A percentile compares a stretch with the other conserved stretches of the same genome.
Evolutionary conservation across 495 filamentous ascomycete genomes (phyloP).

Genomic region (Penicillium mononematosum): DNA sequence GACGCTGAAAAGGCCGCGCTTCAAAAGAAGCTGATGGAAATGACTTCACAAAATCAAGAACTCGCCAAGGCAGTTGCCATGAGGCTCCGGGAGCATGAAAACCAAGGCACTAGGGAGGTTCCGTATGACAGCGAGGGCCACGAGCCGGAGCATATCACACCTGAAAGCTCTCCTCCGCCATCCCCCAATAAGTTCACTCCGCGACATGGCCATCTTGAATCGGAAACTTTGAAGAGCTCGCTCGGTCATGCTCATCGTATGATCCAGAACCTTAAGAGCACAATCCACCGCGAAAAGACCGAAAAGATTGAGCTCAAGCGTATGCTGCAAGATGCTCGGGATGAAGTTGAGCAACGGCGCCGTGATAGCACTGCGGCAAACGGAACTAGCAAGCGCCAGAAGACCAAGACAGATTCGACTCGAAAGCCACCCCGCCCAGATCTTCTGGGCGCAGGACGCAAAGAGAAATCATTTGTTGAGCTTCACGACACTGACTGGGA

Average conservation of each 20-base stretch:
- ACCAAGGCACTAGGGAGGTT: slow-evolving; percentile 55
- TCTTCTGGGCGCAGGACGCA: slow-evolving; percentile 74
- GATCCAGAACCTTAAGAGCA: slow-evolving; percentile 91
- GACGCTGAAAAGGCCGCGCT: slow-evolving; percentile 72
- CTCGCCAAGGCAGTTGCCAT: slow-evolving; percentile 75
- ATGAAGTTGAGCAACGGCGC: slow-evolving; percentile 81
- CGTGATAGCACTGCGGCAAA: slow-evolving; percentile 52
- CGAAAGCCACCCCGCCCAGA: slow-evolving; percentile 73
- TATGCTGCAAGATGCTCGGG: slow-evolving; percentile 91
- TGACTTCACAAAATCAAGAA: slow-evolving; percentile 84
- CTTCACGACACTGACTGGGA: slow-evolving; percentile 86
- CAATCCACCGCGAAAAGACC: slow-evolving; percentile 94
- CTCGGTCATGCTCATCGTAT: slow-evolving; percentile 92
- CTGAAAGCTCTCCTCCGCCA: slow-evolving; percentile 84
- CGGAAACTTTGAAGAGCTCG: slow-evolving; percentile 91
- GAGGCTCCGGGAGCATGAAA: slow-evolving; percentile 65
- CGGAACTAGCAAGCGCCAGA: slow-evolving; percentile 61
- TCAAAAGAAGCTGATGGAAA: slow-evolving; percentile 79
- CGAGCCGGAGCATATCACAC: slow-evolving; percentile 67
- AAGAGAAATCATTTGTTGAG: slow-evolving; percentile 70
- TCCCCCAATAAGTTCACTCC: slow-evolving; percentile 90
- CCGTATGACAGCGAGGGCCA: slow-evolving; percentile 63
- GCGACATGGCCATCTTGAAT: slow-evolving; percentile 83
- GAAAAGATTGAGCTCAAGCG: slow-evolving; percentile 95
- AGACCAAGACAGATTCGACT: slow-evolving; percentile 65